Evolutionary conservation across 2,329 filamentous ascomycete genomes (phyloP).

Genomic region (Madurella mycetomatis): DNA sequence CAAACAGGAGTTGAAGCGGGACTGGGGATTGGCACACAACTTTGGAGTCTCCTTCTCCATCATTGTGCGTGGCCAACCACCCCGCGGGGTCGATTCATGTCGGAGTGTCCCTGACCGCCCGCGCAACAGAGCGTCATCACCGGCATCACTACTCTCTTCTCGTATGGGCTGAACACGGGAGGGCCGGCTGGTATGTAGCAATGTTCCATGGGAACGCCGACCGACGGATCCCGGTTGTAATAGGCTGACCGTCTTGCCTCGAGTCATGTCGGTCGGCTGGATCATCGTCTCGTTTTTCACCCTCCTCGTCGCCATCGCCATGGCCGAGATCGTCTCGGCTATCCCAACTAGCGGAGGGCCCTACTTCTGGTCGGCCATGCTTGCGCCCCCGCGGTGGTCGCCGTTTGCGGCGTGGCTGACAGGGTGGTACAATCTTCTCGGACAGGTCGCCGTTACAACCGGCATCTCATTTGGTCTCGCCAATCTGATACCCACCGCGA

Average conservation of each 20-base stretch:
- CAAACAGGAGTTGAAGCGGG: slow-evolving; percentile 53
- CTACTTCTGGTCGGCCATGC: slow-evolving; percentile 57
- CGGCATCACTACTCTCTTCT: slow-evolving; percentile 54
- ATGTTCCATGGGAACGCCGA: neutral
- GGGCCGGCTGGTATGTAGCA: slow-evolving; percentile 21
- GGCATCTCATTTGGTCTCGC: slow-evolving; percentile 41
- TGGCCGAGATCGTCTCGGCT: slow-evolving; percentile 57
- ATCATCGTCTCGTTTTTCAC: slow-evolving; percentile 53
- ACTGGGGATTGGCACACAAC: slow-evolving; percentile 56
- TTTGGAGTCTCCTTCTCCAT: slow-evolving; percentile 58
- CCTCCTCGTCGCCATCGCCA: slow-evolving; percentile 48
- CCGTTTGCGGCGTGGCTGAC: slow-evolving; percentile 39
- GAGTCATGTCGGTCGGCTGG: slow-evolving; percentile 53
- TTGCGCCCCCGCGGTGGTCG: slow-evolving; percentile 44
- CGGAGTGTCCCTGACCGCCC: neutral
- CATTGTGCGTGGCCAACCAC: slow-evolving; percentile 40
- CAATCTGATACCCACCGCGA: slow-evolving; percentile 35
- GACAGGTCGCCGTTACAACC: slow-evolving; percentile 40
- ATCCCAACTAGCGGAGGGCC: slow-evolving; percentile 56
- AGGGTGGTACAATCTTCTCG: slow-evolving; percentile 41
- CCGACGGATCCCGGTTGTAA: neutral
- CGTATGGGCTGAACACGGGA: slow-evolving; percentile 47
- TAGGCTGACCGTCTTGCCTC: neutral
- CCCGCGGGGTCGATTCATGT: neutral
- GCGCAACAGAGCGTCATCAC: slow-evolving; percentile 50